Evolutionary conservation across 495 filamentous ascomycete genomes (phyloP).

Genomic region (Hyaloscypha bicolor): DNA sequence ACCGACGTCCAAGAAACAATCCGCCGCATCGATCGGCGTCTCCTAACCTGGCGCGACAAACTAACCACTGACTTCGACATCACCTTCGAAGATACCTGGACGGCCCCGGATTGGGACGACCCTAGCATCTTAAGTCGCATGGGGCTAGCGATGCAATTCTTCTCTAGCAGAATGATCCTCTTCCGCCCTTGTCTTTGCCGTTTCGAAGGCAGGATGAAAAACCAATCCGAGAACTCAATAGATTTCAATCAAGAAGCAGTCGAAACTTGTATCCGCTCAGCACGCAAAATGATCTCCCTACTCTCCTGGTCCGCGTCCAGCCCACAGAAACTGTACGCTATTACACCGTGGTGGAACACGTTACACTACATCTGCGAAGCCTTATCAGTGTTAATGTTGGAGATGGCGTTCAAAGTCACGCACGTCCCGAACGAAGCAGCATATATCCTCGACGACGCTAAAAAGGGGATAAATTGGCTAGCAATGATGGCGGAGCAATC

Average conservation of each 20-base stretch:
- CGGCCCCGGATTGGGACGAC: constrained; percentile 36
- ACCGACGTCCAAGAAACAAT: constrained; percentile 61
- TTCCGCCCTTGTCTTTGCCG: constrained; percentile 63
- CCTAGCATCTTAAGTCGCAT: constrained; percentile 25
- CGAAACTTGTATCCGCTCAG: constrained; percentile 58
- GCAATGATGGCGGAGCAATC: constrained; percentile 47
- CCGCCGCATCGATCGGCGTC: constrained; percentile 47
- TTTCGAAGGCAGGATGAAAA: constrained; percentile 46
- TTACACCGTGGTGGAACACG: constrained; percentile 64
- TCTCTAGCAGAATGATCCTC: constrained; percentile 61
- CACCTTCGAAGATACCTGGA: constrained; percentile 36
- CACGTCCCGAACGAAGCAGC: constrained; percentile 56
- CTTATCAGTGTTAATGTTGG: constrained; percentile 58
- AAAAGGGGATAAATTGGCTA: constrained; percentile 58
- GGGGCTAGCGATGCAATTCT: constrained; percentile 56
- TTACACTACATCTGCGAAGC: constrained; percentile 67
- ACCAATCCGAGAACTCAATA: constrained; percentile 45
- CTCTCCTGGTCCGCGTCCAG: constrained; percentile 49
- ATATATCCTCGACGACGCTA: constrained; percentile 54
- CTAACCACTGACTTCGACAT: constrained; percentile 52
- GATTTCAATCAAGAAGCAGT: constrained; percentile 55
- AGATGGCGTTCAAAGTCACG: constrained; percentile 54
- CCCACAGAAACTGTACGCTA: constrained; percentile 43
- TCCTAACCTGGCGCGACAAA: constrained; percentile 56
- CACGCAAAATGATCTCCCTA: constrained; percentile 54